Conservation (phyloP, 257 asterid species). For the Solanum phureja region DNA sequence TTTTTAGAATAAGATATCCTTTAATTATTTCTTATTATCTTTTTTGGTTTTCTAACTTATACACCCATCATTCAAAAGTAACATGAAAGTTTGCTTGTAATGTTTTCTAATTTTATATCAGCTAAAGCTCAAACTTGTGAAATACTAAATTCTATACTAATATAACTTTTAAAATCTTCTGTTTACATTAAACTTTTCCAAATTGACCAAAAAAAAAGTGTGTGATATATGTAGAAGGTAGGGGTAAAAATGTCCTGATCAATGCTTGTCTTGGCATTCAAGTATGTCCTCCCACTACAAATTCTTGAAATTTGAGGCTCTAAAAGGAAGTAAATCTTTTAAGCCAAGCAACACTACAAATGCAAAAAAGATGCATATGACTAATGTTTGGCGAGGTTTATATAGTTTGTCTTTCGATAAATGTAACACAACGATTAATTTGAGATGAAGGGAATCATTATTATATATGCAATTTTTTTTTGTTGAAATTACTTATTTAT, state of each 20-base stretch:
- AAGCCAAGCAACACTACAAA: conserved; percentile 12
- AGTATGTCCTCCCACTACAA: conserved; percentile 2
- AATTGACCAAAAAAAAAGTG: not conserved
- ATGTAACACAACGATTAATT: not conserved
- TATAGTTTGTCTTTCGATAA: not conserved
- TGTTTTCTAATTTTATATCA: not conserved
- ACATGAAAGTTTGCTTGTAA: not conserved
- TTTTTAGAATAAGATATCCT: not conserved
- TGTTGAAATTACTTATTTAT: not conserved
- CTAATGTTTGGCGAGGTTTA: not conserved
- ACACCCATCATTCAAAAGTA: not conserved
- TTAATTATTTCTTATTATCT: not conserved
- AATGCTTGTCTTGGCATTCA: conserved; percentile 8
- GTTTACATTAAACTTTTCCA: not conserved
- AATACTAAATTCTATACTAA: not conserved
- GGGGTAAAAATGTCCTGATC: not conserved
- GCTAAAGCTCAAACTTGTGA: not conserved
- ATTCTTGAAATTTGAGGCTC: not conserved
- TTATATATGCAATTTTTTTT: not conserved
- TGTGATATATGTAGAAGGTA: not conserved
- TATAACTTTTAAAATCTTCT: not conserved
- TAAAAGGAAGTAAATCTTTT: not conserved
- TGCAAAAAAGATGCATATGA: not conserved
- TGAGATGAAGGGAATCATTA: not conserved
- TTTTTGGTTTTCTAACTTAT: not conserved